Evolutionary conservation across 345 rosid genomes (phyloP), one percentile per base, ranked within the genome.

Genomic region (Eucalyptus lansdowneana): DNA sequence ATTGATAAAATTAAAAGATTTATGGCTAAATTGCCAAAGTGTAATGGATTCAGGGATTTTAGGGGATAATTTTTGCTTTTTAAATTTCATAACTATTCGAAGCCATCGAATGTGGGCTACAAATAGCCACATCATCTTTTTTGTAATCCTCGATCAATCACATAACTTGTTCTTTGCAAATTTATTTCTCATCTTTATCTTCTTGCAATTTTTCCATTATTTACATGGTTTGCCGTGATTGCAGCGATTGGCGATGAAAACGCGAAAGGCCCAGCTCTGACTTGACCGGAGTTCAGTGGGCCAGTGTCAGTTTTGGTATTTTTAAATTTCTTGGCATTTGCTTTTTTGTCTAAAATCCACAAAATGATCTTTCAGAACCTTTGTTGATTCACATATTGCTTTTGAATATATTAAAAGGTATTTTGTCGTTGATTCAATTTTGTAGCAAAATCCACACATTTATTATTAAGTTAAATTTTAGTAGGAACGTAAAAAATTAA

Each of bases 21-120:
- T 24, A 56, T 0, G 62, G 0, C 1, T 56, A 9, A 56, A 56
- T 9, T 24, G 1, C 5, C 0, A 22, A 54, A 54, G 3, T 54
- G 1, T 4, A 56, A 22, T 56, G 27, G 0, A 4, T 56, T 56
- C 0, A 56, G 13, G 13, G 27, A 22, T 56, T 56, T 4, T 22
- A 17, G 2, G 19, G 25, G 27, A 56, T 24, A 22, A 56, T 56
- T 56, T 56, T 56, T 21, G 3, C 62, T 56, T 56, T 21, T 56
- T 9, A 56, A 22, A 22, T 56, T 56, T 24, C 1, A 22, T 56
- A 9, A 56, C 60, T 9, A 22, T 22, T 54, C 3, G 13, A 54
- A 56, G 27, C 62, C 12, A 56, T 22, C 62, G 27, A 56, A 56
- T 22, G 62, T 21, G 27, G 13, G 62, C 27, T 56, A 56, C 62